Percentiles rank a stretch among this genome's conserved stretches.
Conservation (phyloP, 129 eudicot genomes). For the Tagetes patula region DNA sequence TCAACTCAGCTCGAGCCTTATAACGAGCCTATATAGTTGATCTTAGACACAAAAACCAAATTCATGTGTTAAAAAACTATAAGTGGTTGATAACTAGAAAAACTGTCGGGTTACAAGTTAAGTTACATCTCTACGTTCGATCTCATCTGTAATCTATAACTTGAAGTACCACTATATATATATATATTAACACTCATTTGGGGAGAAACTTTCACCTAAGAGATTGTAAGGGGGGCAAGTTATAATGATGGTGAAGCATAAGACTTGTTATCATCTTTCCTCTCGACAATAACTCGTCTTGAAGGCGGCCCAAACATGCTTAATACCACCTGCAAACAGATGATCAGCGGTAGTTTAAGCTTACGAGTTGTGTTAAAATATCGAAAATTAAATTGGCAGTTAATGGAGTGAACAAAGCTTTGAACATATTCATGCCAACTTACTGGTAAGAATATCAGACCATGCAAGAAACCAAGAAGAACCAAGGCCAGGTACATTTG, state of each 20-base stretch:
- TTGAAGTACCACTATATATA: conserved; percentile 30
- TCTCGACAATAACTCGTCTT: conserved; percentile 58
- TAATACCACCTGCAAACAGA: conserved; percentile 59
- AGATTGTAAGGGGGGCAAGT: conserved; percentile 1
- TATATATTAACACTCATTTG: background rate
- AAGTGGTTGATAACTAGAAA: conserved; percentile 16
- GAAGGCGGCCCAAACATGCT: conserved; percentile 99
- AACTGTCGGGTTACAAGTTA: conserved; percentile 13
- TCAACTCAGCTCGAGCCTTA: too few relatives aligned
- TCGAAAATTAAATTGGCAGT: background rate
- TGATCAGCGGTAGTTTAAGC: conserved; percentile 11
- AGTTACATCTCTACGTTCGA: conserved; percentile 18
- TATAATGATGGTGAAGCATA: conserved; percentile 55
- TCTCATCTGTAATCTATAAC: conserved; percentile 31
- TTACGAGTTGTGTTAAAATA: background rate
- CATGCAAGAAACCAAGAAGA: conserved; percentile 95
- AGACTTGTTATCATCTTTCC: conserved; percentile 70
- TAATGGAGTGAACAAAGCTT: background rate
- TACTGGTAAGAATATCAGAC: conserved; percentile 81
- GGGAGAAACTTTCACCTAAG: conserved; percentile 5
- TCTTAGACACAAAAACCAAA: background rate
- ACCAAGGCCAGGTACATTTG: conserved; percentile 95
- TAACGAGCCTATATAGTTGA: background rate
- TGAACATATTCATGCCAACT: conserved; percentile 30
- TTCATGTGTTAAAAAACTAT: conserved; percentile 13